phyloP scores from a whole-genome alignment of 345 rosid genomes.

The Gynandropsis gynandra region DNA sequence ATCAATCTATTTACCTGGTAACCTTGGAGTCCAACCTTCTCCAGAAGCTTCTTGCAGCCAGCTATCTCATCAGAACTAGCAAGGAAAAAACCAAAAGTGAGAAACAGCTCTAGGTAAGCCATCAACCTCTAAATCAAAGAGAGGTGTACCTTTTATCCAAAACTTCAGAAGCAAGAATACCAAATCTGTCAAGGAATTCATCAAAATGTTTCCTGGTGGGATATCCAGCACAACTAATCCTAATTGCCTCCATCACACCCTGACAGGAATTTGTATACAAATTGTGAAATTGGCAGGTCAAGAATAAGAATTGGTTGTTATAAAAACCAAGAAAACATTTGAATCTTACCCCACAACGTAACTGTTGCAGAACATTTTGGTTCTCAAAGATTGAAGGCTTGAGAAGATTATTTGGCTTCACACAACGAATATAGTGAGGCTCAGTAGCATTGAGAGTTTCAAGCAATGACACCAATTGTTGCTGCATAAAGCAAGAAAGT shows the following conservation, averaged over 20 bases:
- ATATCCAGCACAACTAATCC: conserved; percentile 98
- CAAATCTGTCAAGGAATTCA: conserved; percentile 83
- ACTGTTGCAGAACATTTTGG: conserved; percentile 76
- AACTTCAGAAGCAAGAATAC: conserved; percentile 85
- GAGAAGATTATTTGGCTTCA: conserved; percentile 95
- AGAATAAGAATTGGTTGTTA: conserved; percentile 6
- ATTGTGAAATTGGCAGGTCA: not conserved
- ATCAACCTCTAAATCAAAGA: conserved; percentile 1
- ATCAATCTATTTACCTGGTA: conserved; percentile 64
- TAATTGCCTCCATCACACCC: conserved; percentile 99
- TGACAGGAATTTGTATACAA: conserved; percentile 24
- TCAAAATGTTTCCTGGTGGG: conserved; percentile 89
- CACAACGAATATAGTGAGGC: conserved; percentile 99
- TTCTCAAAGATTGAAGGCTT: conserved; percentile 95
- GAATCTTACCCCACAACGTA: conserved; percentile 92
- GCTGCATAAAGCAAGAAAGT: conserved; percentile 45
- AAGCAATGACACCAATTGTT: conserved; percentile 83
- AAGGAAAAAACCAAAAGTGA: conserved; percentile 17
- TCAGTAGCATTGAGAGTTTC: conserved; percentile 92
- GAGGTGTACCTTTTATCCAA: conserved; percentile 59
- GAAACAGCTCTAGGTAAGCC: conserved; percentile 1
- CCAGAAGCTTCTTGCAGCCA: conserved; percentile 89
- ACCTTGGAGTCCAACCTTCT: conserved; percentile 70
- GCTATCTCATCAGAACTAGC: conserved; percentile 75
- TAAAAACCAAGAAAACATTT: conserved; percentile 10